Conservation (phyloP, 78 protist species). For the Diacronema lutheri region DNA sequence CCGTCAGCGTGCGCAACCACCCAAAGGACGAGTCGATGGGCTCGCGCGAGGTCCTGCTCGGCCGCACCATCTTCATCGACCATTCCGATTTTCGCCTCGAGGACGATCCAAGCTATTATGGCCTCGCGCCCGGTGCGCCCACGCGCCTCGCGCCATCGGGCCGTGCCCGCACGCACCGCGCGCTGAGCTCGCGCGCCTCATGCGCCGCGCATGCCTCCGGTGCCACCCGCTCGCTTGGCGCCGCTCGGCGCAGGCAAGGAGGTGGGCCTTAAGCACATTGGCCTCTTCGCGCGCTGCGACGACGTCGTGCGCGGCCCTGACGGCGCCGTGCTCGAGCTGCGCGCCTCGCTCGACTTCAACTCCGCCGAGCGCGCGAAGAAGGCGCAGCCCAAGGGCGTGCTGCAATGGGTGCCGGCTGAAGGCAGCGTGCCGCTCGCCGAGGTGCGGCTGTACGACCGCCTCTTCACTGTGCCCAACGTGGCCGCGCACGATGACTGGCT, state of each 20-base stretch:
- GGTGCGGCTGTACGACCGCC: constrained; percentile 17
- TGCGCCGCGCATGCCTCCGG: background rate
- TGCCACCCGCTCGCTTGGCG: background rate
- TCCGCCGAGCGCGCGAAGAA: no score
- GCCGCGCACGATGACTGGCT: no score
- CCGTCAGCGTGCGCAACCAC: constrained; percentile 65
- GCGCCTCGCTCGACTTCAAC: no score
- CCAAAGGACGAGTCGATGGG: constrained; percentile 69
- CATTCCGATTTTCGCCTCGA: constrained; percentile 62
- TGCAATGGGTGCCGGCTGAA: constrained; percentile 25
- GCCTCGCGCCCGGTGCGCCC: constrained; percentile 65
- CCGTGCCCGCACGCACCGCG: background rate
- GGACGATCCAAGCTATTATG: constrained; percentile 61
- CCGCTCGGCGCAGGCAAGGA: background rate
- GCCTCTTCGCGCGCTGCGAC: no score
- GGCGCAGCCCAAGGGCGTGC: background rate
- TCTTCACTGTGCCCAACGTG: background rate
- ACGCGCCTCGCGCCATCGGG: background rate
- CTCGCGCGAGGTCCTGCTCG: constrained; percentile 50
- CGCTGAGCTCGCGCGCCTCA: no score
- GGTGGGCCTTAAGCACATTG: no score
- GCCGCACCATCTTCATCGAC: constrained; percentile 78
- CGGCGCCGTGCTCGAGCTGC: no score
- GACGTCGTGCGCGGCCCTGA: no score
- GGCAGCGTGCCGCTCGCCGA: background rate